These are phyloP conservation scores for Cercospora zeina DNA, from an alignment of 2,329 filamentous ascomycete species.

Conservation along the genomic window DNA sequence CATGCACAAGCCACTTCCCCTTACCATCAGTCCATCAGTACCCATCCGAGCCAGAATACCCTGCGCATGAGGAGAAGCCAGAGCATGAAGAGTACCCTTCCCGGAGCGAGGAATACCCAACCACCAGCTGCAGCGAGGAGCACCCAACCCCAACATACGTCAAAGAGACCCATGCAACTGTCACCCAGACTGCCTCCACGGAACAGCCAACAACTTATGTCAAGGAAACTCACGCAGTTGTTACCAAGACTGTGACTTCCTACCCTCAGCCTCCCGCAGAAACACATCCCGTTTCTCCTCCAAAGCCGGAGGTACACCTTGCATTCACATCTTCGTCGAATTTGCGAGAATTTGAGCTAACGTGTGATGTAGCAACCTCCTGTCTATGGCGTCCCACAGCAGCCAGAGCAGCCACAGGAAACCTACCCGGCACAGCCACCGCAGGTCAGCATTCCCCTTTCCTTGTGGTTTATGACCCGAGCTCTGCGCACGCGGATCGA, in stretches of 20 bases:
- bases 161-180: neutral
- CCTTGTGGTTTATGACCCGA: too few relatives aligned
- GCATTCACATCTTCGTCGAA: too few relatives aligned
- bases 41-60: neutral
- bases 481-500: too few relatives aligned
- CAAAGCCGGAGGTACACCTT: neutral
- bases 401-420: neutral
- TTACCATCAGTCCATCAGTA: neutral
- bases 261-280: conserved; percentile 6
- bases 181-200: neutral
- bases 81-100: neutral
- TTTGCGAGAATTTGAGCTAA: too few relatives aligned
- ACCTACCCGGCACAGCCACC: neutral
- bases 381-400: neutral
- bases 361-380: neutral
- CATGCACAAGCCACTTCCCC: neutral
- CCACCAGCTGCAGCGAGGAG: conserved; percentile 13
- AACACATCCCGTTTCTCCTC: neutral
- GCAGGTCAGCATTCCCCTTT: too few relatives aligned
- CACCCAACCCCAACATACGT: too few relatives aligned
- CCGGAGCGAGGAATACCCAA: neutral
- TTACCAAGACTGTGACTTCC: neutral
- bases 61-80: neutral
- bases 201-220: neutral
- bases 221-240: neutral